These are phyloP conservation scores for Ophiocytium majus DNA, from an alignment of 352 stramenopile species.

Conservation along the genomic window DNA sequence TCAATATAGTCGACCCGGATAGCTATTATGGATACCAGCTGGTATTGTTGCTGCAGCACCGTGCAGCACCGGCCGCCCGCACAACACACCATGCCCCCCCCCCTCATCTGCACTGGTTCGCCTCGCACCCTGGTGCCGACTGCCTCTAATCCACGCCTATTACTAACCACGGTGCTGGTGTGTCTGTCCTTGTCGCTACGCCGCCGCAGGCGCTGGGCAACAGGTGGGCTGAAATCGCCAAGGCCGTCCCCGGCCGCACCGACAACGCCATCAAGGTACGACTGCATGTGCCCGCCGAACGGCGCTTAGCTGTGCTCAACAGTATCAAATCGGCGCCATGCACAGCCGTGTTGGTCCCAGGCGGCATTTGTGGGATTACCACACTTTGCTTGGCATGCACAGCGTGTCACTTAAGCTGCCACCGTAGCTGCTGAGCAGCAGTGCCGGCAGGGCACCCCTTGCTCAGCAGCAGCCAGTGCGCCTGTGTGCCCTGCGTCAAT, in stretches of 20 bases:
- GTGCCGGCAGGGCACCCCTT: too few relatives aligned
- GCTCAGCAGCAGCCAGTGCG: too few relatives aligned
- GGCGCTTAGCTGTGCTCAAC: neutral
- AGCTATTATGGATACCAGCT: neutral
- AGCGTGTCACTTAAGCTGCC: neutral
- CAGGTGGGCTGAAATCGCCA: constrained; percentile 97
- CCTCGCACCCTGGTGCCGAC: neutral
- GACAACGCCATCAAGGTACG: constrained; percentile 94
- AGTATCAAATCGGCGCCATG: too few relatives aligned
- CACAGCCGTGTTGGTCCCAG: too few relatives aligned
- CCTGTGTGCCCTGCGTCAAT: neutral
- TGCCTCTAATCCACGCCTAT: neutral
- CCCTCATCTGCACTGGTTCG: too few relatives aligned
- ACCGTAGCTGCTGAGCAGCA: neutral
- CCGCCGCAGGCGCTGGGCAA: constrained; percentile 84
- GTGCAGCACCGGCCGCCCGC: too few relatives aligned
- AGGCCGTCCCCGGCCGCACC: constrained; percentile 87
- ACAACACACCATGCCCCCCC: too few relatives aligned
- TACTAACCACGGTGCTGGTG: neutral
- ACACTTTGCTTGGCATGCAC: too few relatives aligned
- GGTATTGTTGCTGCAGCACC: neutral
- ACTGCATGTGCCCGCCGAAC: neutral
- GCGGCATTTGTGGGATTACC: too few relatives aligned
- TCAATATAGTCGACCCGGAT: neutral
- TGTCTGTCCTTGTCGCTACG: neutral